Base-by-base conservation (phyloP, 371 early-diverging fungal genomes). In the Chytridiales sp. region DNA sequence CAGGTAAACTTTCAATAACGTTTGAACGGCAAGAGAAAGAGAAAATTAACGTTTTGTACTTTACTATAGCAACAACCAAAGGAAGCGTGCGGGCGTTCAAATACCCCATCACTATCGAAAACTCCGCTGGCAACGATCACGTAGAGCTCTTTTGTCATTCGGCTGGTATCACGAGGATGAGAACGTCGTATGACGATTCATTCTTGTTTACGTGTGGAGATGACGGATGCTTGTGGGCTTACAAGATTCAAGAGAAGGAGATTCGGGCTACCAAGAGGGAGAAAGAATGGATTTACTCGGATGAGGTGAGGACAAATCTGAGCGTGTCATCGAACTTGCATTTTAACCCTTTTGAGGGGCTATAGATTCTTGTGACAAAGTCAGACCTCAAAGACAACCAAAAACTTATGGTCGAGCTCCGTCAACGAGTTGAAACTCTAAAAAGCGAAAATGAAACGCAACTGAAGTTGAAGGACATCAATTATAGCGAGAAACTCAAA, bases 161-260 rank as follows among this genome's bases (percentile, higher is more conserved):
- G 8, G 62, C 58, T 3, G 39, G 69, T 0, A 62, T 82, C 27
- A 67, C 70, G 15, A 62, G 73, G 15, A 24, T 79, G 44, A 61
- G 79, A 24, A 61, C 70, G 6, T 67, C 79, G 0, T 70, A 61
- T 47, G 79, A 82, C 59, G 82, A 81, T 40, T 60, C 71, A 54
- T 71, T 61, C 48, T 47, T 81, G 29, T 82, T 82, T 47, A 68
- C 82, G 0, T 67, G 64, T 17, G 66, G 75, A 8, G 78, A 78
- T 38, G 82, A 82, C 47, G 82, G 82, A 3, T 75, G 73, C 24
- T 42, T 82, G 19, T 74, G 70, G 70, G 62, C 75, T 2, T 74
- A 64, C 43, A 51, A 62, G 29, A 31, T 75, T 15, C 59, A 58
- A 11, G 79, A 78, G 17, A 71, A 65, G 44, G 75, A 72, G 26